Conservation (phyloP, 176 grass and related monocot species). For the Metroxylon sagu region DNA sequence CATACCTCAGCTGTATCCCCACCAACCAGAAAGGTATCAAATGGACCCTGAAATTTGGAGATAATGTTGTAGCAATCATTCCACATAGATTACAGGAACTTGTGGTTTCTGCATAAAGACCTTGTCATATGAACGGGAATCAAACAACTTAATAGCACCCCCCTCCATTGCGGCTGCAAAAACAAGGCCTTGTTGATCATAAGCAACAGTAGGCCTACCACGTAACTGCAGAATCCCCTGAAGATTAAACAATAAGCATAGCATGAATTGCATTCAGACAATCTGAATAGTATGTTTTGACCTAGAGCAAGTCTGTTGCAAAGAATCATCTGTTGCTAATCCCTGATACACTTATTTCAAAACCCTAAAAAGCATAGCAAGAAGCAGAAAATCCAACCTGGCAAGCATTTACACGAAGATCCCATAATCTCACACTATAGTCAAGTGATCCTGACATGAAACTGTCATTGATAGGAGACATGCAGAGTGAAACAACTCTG, state of each 20-base stretch:
- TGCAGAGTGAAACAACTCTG: slow-evolving; percentile 83
- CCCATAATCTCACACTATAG: slow-evolving; percentile 94
- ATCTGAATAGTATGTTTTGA: slow-evolving; percentile 15
- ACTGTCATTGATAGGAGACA: slow-evolving; percentile 95
- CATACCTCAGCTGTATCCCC: slow-evolving; percentile 96
- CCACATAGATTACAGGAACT: neutral
- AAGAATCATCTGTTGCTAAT: slow-evolving; percentile 1
- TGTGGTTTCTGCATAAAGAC: slow-evolving; percentile 23
- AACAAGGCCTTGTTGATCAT: slow-evolving; percentile 99
- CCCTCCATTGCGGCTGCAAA: slow-evolving; percentile 97
- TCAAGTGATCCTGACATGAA: slow-evolving; percentile 97
- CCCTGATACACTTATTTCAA: neutral
- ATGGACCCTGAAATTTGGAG: slow-evolving; percentile 65
- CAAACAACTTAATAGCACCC: slow-evolving; percentile 94
- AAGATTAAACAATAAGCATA: slow-evolving; percentile 22
- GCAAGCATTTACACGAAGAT: slow-evolving; percentile 97
- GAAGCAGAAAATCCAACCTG: slow-evolving; percentile 47
- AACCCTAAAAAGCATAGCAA: neutral
- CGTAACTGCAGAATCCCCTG: slow-evolving; percentile 80
- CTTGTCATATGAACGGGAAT: slow-evolving; percentile 97
- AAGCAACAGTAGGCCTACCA: slow-evolving; percentile 94
- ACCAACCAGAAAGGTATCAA: slow-evolving; percentile 91
- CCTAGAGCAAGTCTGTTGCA: too few relatives aligned
- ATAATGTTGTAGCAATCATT: neutral
- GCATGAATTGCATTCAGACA: slow-evolving; percentile 22